Evolutionary conservation across 1,284 basidiomycete species (phyloP).

Genomic region (Grifola frondosa): DNA sequence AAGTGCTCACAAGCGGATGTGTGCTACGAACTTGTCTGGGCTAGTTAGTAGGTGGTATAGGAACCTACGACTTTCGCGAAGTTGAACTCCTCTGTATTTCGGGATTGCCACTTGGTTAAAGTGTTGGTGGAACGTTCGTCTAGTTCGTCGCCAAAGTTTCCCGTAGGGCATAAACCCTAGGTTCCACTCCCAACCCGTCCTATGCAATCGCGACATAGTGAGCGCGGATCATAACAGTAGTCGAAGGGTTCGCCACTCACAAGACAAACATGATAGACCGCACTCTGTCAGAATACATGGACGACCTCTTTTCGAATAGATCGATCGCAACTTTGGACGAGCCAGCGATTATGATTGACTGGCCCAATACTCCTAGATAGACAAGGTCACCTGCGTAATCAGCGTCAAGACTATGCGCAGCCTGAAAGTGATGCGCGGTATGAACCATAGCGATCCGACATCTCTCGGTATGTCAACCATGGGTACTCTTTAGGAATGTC

Average conservation of each 20-base stretch:
- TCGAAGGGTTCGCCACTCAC: too few species aligned
- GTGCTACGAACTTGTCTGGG: conserved; percentile 4
- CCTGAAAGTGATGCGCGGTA: too few species aligned
- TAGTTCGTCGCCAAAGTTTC: conserved; percentile 5
- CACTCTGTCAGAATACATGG: conserved; percentile 18
- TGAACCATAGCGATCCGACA: conserved; percentile 2
- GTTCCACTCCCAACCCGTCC: conserved; percentile 11
- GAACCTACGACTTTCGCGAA: conserved; percentile 1
- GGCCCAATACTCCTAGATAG: conserved; percentile 23
- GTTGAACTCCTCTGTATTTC: conserved; percentile 7
- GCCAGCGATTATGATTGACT: conserved; percentile 26
- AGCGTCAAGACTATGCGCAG: too few species aligned
- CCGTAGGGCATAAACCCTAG: conserved; percentile 16
- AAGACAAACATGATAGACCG: conserved; percentile 2
- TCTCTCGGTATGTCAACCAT: conserved; percentile 1
- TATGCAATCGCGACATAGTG: too few species aligned
- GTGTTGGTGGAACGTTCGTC: conserved; percentile 6
- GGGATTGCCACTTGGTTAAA: not conserved
- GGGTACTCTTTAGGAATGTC: conserved; percentile 1
- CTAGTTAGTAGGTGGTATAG: conserved; percentile 7
- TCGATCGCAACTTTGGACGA: conserved; percentile 20
- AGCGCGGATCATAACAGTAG: too few species aligned
- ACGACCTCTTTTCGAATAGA: conserved; percentile 20
- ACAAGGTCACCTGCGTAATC: conserved; percentile 21
- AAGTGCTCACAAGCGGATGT: conserved; percentile 4